These are phyloP conservation scores for Candolleomyces eurysporus DNA, from an alignment of 768 basidiomycete species.

Conservation along the genomic window DNA sequence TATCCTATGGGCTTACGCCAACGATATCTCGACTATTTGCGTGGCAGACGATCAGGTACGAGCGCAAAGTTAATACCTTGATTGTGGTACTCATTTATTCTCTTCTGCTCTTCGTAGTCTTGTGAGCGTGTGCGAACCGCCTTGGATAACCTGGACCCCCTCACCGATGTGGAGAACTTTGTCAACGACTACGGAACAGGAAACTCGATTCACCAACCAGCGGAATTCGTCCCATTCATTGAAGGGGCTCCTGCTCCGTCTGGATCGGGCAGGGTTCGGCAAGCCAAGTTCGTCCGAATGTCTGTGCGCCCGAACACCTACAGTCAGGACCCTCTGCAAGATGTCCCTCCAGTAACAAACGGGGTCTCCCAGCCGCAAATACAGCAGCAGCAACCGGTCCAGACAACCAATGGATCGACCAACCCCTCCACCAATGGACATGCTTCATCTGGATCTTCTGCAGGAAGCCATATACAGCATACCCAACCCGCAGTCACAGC, in stretches of 20 bases:
- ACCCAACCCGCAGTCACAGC: neutral
- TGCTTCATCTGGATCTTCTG: neutral
- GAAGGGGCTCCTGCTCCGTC: conserved; percentile 27
- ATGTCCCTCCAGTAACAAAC: conserved; percentile 6
- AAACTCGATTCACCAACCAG: conserved; percentile 73
- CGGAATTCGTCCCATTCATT: conserved; percentile 69
- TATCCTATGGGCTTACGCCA: conserved; percentile 92
- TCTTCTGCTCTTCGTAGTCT: conserved; percentile 49
- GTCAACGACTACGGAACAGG: conserved; percentile 89
- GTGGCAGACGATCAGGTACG: conserved; percentile 89
- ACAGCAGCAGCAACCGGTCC: conserved; percentile 9
- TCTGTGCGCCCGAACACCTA: conserved; percentile 26
- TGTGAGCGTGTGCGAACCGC: conserved; percentile 86
- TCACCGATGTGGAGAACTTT: conserved; percentile 81
- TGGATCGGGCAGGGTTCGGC: conserved; percentile 22
- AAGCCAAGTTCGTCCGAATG: conserved; percentile 29
- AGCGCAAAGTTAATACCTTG: neutral
- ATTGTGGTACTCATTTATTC: conserved; percentile 1
- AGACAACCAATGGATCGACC: neutral
- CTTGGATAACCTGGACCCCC: conserved; percentile 84
- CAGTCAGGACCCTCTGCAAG: conserved; percentile 3
- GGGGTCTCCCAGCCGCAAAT: conserved; percentile 20
- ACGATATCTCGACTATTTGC: conserved; percentile 91
- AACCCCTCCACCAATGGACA: conserved; percentile 8
- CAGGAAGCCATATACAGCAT: neutral